phyloP scores from a whole-genome alignment of 257 asterid genomes.

The Solanum medicagineum region DNA sequence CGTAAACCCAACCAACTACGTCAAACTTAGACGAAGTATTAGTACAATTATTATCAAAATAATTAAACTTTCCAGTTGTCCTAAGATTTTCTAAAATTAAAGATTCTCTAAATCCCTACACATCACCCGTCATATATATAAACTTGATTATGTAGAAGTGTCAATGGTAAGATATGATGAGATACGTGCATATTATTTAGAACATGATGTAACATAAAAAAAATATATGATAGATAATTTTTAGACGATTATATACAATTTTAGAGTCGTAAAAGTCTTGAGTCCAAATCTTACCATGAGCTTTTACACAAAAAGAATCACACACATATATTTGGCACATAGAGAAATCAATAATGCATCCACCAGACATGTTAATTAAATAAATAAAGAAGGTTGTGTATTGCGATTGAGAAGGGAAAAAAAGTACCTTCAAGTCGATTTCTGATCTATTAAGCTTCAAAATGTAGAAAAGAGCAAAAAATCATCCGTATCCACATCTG shows the following conservation, averaged over 20 bases:
- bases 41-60: background rate
- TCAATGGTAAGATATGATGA: background rate
- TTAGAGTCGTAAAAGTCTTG: background rate
- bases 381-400: too few species aligned
- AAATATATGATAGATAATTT: background rate
- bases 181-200: background rate
- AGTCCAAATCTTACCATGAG: background rate
- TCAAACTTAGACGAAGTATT: too few species aligned
- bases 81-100: background rate
- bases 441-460: conserved; percentile 10
- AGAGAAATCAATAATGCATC: background rate
- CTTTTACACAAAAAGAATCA: background rate
- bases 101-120: background rate
- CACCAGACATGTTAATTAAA: background rate
- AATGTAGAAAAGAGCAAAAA: background rate
- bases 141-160: background rate
- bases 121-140: background rate
- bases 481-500: background rate
- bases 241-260: background rate
- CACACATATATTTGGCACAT: background rate
- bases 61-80: background rate
- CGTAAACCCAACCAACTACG: too few species aligned
- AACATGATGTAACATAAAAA: too few species aligned
- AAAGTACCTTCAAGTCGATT: conserved; percentile 56
- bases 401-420: background rate